phyloP scores from a whole-genome alignment of 139 green algal species.

The Coccomyxa sp. region DNA sequence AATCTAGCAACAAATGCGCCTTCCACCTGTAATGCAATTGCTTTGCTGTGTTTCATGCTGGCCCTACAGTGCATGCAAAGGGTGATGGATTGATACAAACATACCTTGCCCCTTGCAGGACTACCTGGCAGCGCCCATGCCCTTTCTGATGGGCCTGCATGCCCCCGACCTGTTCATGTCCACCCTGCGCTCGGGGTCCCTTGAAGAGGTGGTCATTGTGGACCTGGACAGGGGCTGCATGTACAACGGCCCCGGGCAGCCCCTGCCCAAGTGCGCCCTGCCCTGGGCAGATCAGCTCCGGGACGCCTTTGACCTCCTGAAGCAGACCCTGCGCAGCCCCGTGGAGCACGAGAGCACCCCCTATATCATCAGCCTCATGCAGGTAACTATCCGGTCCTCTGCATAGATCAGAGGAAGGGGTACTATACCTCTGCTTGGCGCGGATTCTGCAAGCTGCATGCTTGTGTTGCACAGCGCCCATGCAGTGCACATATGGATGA shows the following conservation, averaged over 20 bases:
- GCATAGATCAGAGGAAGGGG: background rate
- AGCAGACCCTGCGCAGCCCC: constrained; percentile 49
- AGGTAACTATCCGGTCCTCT: background rate
- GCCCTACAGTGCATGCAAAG: no score
- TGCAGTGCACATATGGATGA: background rate
- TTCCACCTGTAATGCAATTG: no score
- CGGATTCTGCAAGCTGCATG: background rate
- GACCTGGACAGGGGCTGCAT: constrained; percentile 51
- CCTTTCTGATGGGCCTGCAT: constrained; percentile 73
- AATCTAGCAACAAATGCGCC: background rate
- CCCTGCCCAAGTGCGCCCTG: background rate
- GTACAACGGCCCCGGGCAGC: background rate
- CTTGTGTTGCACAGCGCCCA: background rate
- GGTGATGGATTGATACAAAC: no score
- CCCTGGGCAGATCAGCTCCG: background rate
- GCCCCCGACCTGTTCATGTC: constrained; percentile 42
- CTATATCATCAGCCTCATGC: constrained; percentile 34
- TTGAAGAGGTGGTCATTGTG: constrained; percentile 60
- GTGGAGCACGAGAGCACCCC: constrained; percentile 72
- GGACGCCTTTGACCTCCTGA: constrained; percentile 19
- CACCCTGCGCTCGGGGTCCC: constrained; percentile 37
- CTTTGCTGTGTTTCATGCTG: no score
- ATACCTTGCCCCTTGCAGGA: no score
- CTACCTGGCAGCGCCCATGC: constrained; percentile 77
- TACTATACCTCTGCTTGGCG: background rate